phyloP scores from a whole-genome alignment of 2,329 filamentous ascomycete genomes.

The Sclerotinia minor region DNA sequence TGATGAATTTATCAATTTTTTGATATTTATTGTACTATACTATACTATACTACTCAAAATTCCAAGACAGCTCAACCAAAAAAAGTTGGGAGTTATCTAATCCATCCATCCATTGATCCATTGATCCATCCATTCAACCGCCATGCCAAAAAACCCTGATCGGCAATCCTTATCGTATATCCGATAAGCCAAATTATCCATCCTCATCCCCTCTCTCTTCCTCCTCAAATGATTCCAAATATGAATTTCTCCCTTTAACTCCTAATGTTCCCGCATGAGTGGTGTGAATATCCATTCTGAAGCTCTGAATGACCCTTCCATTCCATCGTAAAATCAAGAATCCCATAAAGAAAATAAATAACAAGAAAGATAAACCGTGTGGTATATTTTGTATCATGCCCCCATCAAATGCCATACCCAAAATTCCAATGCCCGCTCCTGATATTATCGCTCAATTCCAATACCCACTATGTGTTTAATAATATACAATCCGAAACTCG shows the following conservation, averaged over 20 bases:
- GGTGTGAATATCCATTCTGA: constrained; percentile 20
- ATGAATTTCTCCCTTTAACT: constrained; percentile 23
- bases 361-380: constrained; percentile 19
- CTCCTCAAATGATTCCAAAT: background rate
- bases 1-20: background rate
- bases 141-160: background rate
- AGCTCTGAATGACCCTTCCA: background rate
- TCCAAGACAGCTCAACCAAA: constrained; percentile 12
- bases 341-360: background rate
- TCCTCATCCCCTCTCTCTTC: background rate
- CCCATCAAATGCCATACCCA: constrained; percentile 14
- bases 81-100: constrained; percentile 10
- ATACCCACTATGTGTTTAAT: constrained; percentile 22
- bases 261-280: constrained; percentile 21
- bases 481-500: constrained; percentile 26
- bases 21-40: background rate
- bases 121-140: background rate
- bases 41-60: background rate
- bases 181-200: constrained; percentile 5
- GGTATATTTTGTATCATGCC: constrained; percentile 23
- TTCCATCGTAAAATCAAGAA: constrained; percentile 1
- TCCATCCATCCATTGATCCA: too few species aligned
- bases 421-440: constrained; percentile 13
- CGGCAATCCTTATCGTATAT: constrained; percentile 4
- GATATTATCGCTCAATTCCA: constrained; percentile 29